phyloP scores from a whole-genome alignment of 108 stramenopile genomes.

The Nitzschia sp. region DNA sequence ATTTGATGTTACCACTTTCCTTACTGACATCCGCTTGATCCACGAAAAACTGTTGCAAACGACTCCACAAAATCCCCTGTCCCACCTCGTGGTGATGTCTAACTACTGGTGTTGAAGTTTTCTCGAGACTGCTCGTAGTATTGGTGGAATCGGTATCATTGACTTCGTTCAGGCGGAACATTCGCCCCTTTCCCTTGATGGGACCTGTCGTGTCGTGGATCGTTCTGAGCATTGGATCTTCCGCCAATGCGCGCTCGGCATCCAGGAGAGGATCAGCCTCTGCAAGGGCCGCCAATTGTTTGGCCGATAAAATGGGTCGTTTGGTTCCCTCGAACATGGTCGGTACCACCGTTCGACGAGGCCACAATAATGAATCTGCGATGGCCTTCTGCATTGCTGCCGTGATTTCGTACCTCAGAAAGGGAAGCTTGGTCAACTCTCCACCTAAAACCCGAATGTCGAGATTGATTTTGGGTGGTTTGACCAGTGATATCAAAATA shows the following conservation, averaged over 20 bases:
- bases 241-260: background rate
- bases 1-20: background rate
- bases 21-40: background rate
- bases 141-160: background rate
- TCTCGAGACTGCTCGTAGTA: no score
- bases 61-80: background rate
- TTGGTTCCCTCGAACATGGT: background rate
- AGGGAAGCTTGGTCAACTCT: slow-evolving; percentile 55
- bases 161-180: background rate
- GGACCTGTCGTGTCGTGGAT: background rate
- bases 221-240: slow-evolving; percentile 11
- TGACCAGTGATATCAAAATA: slow-evolving; percentile 43
- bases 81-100: background rate
- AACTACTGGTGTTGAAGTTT: background rate
- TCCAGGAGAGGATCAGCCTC: slow-evolving; percentile 4
- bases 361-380: slow-evolving; percentile 54
- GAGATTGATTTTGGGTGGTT: slow-evolving; percentile 44
- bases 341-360: slow-evolving; percentile 47
- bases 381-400: slow-evolving; percentile 40
- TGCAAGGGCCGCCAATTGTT: background rate
- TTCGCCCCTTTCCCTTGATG: background rate
- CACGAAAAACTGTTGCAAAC: background rate
- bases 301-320: background rate
- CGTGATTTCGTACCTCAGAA: slow-evolving; percentile 44
- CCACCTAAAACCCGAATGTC: slow-evolving; percentile 51